Base-by-base conservation (phyloP, 2,329 filamentous ascomycete genomes). In the Aspergillus melleus region DNA sequence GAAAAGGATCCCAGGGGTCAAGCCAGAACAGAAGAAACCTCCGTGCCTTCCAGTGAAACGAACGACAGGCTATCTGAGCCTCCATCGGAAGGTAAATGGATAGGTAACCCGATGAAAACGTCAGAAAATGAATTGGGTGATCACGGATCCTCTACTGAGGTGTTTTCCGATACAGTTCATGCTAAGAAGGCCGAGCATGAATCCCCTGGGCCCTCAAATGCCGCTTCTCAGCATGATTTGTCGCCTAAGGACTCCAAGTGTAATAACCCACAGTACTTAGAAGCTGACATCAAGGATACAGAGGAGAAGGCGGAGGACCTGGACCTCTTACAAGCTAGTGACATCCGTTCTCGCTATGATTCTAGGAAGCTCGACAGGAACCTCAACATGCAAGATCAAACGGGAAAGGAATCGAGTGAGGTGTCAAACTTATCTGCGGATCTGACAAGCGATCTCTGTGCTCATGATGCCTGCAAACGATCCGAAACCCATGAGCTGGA, bases 301-400 rank as follows among this genome's bases (percentile, higher is more conserved):
- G 44, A 66, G 49, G 63, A 66, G 30, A 66, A 64, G 54, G 66
- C 74, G n/a, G 69, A 73, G 42, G 70, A 74, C 55, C 58, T 77
- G 29, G 70, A 76, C 39, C 58, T 68, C n/a, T 62, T 77, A 46
- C 66, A 69, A 44, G 71, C 74, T 2, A 74, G 68, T 55, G 75
- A 77, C 62, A 72, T 77, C 20, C 70, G 75, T 51, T 70, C 72
- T 12, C 62, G 67, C 22, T 76, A 71, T 56, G 64, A 65, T 51
- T 36, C 64, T 12, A 65, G 62, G 32, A 60, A 59, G 11, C 62
- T 66, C n/a, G 66, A 64, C 30, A 64, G 63, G 19, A 61, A 68
- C 6, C 36, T 61, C 5, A 66, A 69, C 10, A 52, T 57, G 4
- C 59, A 64, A 32, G 67, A 66, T 36, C 59, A 65, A 39, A 55